Evolutionary conservation across 2,329 filamentous ascomycete genomes (phyloP), one percentile per base, ranked within the genome.

Genomic region (Lasiodiplodia hormozganensis): DNA sequence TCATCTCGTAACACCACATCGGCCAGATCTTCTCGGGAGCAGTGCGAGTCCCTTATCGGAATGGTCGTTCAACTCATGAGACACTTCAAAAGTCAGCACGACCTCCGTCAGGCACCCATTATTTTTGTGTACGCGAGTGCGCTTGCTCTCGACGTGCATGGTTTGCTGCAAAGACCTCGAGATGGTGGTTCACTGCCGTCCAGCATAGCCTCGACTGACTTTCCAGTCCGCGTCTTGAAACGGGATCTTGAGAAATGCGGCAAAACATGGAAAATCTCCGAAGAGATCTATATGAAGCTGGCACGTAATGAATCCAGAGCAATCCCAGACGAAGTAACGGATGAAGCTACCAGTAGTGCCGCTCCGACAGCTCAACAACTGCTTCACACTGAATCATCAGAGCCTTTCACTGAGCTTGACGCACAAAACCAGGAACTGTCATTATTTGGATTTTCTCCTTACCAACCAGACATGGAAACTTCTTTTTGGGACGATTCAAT

Each of bases 91-190:
- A 34, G 21, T 2, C 53, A 57, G 3, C 53, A 57, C 10, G 53
- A 34, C 7, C 53, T 57, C 28, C 28, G 34, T 4, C 28, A 57
- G 18, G 53, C 10, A 10, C 34, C 53, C n/a, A 18, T 57, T 10
- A 57, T 57, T n/a, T 57, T 57, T 18, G 53, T 57, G 23, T 57
- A 34, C n/a, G 53, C 25, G 4, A 57, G 25, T n/a, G 53, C 34
- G 5, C 53, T 47, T 47, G 14, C 43, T 11, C 14, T 47, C 7
- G 43, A 47, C 12, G 43, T n/a, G 14, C 14, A 47, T 47, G 14
- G 43, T 2, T 47, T 47, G 43, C 43, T 47, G 43, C 43, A 47
- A 11, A 14, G n/a, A 47, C 14, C 12, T 16, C 6, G 14, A n/a
- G n/a, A 47, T 47, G 2, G 43, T 11, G 12, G 23, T 23, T 23